Base-by-base conservation (phyloP, 2,329 filamentous ascomycete genomes). In the Rutstroemia sp. region DNA sequence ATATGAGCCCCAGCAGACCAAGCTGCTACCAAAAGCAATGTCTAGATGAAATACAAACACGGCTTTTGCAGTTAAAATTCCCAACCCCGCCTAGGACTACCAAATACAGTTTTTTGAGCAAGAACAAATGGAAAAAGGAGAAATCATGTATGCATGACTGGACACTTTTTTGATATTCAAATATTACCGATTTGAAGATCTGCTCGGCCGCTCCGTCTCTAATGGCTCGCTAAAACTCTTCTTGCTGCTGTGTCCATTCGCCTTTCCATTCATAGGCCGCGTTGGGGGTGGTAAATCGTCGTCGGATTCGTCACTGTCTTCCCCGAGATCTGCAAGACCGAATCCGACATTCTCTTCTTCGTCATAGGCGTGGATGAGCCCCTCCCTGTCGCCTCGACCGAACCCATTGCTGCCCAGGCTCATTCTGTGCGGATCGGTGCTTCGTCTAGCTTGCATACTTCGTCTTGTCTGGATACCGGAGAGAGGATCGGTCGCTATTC, bases 361-460 rank as follows among this genome's bases (percentile, higher is more conserved):
- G 65, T 97, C 92, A 66, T 96, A 96, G 10, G 85, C 87, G 59
- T 87, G 87, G 71, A 97, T 96, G 23, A 97, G 77, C 4, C 89
- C 89, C 62, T 92, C 86, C 54, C 89, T 81, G 65, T 94, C 90
- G 39, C 82, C 75, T 25, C 75, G 74, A 53, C 74, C 81, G 59
- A 80, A 79, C 57, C 77, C 82, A 67, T 72, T 71, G 62, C 81
- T 82, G 67, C 83, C 82, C 66, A 83, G 85, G 67, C 82, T 84
- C 54, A 81, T 74, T 54, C 85, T 77, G 57, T 77, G 75, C 30
- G 73, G 74, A 47, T 81, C 79, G 14, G 85, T 81, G 63, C 87
- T 94, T 62, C 94, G 80, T 63, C 92, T 80, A 6, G 87, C 80
- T 70, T 97, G 94, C 90, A 99, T 96, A 69, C 90, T 95, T 62